Percentiles rank a stretch among this genome's conserved stretches.
phyloP scores from a whole-genome alignment of 1,139 yeast species.

The Suhomyces atakaporum region DNA sequence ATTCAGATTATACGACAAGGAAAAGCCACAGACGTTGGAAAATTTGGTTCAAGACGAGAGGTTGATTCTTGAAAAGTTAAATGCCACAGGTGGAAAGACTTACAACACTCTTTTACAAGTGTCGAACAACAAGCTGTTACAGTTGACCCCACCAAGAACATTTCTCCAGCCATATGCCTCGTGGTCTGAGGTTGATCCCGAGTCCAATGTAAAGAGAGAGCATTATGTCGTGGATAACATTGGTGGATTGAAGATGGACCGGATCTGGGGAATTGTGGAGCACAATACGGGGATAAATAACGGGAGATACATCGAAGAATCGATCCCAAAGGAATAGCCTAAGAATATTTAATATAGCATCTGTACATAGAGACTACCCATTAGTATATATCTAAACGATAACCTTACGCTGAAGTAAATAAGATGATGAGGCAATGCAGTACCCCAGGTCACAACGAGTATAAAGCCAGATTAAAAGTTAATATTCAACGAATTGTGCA shows the following conservation, averaged over 20 bases:
- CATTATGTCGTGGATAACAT: constrained; percentile 70
- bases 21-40: constrained; percentile 66
- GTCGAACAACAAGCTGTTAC: constrained; percentile 42
- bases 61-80: constrained; percentile 68
- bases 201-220: constrained; percentile 35
- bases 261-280: constrained; percentile 81
- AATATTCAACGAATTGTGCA: too few relatives aligned
- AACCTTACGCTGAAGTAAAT: too few relatives aligned
- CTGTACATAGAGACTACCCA: background rate
- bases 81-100: constrained; percentile 65
- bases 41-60: constrained; percentile 62
- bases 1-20: constrained; percentile 65
- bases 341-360: background rate
- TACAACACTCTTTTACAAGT: constrained; percentile 61
- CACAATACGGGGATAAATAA: constrained; percentile 63
- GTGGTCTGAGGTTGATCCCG: constrained; percentile 52
- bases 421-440: too few relatives aligned
- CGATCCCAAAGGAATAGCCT: too few relatives aligned
- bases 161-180: constrained; percentile 56
- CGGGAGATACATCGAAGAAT: constrained; percentile 50
- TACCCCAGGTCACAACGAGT: too few relatives aligned
- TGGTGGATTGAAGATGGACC: constrained; percentile 82
- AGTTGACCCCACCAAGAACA: constrained; percentile 31
- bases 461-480: too few relatives aligned
- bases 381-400: too few relatives aligned